Evolutionary conservation across 352 stramenopile species (phyloP), one percentile per base, ranked within the genome.

Genomic region (Pythium utonaiense): DNA sequence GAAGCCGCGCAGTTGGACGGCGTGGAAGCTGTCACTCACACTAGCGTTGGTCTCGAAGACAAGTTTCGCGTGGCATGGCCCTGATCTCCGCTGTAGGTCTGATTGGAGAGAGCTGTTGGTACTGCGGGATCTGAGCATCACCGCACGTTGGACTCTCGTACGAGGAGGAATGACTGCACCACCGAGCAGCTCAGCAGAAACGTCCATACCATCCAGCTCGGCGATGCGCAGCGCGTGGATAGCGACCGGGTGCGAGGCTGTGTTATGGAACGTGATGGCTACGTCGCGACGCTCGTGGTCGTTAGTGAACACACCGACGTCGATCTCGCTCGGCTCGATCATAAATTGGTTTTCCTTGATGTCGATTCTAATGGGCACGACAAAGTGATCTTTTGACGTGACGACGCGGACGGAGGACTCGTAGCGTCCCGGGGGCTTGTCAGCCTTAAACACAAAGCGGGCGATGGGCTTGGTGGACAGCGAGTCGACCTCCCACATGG

Each of bases 31-130:
- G 16, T 55, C 28, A n/a, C 27, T 25, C n/a, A 12, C 42, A 6
- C 27, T 73, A 31, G 64, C 60, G 57, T 86, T 84, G 14, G 78
- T 83, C 42, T 65, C 67, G 19, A 86, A 55, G 16, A 68, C 19
- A 8, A 84, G 45, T 12, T 56, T 68, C n/a, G 59, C 64, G 9
- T 5, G 3, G 36, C 28, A 53, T 28, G 41, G 34, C 33, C 71
- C 62, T 34, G 21, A 51, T n/a, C 40, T 64, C 8, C 36, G 36
- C 36, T 19, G 21, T 21, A 33, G 27, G 17, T 28, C 47, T 31
- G 17, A 10, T 17, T 51, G 31, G 19, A 3, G 24, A 3, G 3
- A 41, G 36, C 31, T 33, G 36, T 42, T 42, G 14, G 6, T 6
- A 42, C 36, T 42, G 19, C 47, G 56, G 10, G 73, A 40, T 14